Conservation (phyloP, 768 basidiomycete genomes). For the Austroboletus eburneus region DNA sequence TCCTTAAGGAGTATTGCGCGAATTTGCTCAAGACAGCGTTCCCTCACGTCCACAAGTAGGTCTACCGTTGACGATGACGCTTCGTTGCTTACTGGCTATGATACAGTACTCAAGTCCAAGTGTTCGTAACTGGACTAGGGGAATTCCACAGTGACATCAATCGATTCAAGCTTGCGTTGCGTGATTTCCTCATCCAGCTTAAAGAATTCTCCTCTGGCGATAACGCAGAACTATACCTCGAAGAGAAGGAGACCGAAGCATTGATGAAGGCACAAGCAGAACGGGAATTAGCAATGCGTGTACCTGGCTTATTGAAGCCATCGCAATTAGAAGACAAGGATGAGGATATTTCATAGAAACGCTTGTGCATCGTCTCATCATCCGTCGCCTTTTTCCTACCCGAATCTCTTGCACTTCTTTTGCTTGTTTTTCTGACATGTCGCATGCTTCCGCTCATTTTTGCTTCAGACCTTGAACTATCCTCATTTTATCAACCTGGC, state of each 20-base stretch:
- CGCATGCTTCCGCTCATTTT: conserved; percentile 18
- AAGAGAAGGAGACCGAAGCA: conserved; percentile 89
- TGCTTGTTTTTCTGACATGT: conserved; percentile 31
- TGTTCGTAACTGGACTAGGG: conserved; percentile 63
- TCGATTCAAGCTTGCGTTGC: conserved; percentile 89
- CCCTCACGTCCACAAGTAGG: conserved; percentile 85
- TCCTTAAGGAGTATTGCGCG: conserved; percentile 81
- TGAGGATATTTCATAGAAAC: conserved; percentile 56
- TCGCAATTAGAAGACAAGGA: conserved; percentile 93
- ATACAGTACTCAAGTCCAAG: conserved; percentile 61
- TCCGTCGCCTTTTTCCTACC: conserved; percentile 22
- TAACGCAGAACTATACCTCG: conserved; percentile 86
- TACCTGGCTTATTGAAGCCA: conserved; percentile 98
- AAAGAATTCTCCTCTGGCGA: conserved; percentile 95
- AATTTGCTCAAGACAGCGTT: conserved; percentile 86
- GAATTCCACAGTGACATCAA: conserved; percentile 78
- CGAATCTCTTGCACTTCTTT: conserved; percentile 6
- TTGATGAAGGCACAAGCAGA: conserved; percentile 77
- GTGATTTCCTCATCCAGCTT: conserved; percentile 96
- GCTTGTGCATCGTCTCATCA: conserved; percentile 22
- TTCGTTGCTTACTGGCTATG: conserved; percentile 6
- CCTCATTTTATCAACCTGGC: conserved; percentile 20
- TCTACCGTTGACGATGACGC: conserved; percentile 8
- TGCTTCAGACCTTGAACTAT: conserved; percentile 25
- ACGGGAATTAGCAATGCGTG: conserved; percentile 83